Base-by-base conservation (phyloP, 2,329 filamentous ascomycete species). In the Trichoderma harzianum region DNA sequence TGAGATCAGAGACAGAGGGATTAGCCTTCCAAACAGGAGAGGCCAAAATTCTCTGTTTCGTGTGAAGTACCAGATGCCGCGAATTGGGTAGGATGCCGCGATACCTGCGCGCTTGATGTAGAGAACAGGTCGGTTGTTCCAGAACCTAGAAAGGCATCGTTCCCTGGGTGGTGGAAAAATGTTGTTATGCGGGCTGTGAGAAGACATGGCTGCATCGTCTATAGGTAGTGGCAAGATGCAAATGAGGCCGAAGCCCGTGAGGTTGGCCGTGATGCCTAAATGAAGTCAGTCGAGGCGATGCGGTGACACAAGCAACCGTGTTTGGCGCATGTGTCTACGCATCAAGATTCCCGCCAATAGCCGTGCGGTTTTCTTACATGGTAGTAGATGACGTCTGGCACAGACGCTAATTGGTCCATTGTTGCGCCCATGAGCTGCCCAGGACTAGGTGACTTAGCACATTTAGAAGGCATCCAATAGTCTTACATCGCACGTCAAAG, bases 1-100 rank as follows among this genome's bases (percentile, higher is more conserved):
- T 0, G 95, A 97, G 14, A 98, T 91, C 16, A 98, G 84, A 3
- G 93, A 88, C 32, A 97, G 87, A 0, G 95, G 95, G 0, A 98
- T 82, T 3, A 99, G 85, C 18, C 95, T 90, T 28, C 92, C 86
- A 71, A 89, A 85, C 75, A 97, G 92, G 1, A 98, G 87, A 28
- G 95, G 94, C 82, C 92, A 97, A 75, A 96, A 92, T 76, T 92
- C 94, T 26, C 89, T 90, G 79, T 95, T 92, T 36, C 87, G 86
- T 65, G 89, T 75, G 81, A 97, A 97, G 83, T 95, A 97, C 83
- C 89, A 90, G 78, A 98, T 90, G 74, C 96, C 95, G 82, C 91
- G 84, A 66, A 90, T 78, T 21, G 89, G 89, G 74, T 88, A 91
- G 4, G 84, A 85, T 3, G 83, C 86, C 1, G 87, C 86, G 55